Conservation (phyloP, 1,139 yeast genomes). For the Debaryomyces sp. region DNA sequence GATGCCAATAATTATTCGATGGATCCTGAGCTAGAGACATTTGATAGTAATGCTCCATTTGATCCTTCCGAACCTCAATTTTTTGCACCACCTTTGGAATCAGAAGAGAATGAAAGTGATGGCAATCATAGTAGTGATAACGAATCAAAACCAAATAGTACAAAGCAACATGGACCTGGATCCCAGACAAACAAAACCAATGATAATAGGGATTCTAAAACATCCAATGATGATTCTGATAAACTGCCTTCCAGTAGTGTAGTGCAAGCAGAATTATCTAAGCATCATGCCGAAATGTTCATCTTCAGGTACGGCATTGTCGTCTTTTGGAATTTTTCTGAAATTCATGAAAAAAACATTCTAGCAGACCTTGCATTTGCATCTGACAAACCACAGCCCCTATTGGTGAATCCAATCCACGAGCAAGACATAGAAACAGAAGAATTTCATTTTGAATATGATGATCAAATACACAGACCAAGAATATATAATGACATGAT, state of each 20-base stretch:
- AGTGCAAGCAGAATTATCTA: slow-evolving; percentile 49
- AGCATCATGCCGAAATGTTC: slow-evolving; percentile 87
- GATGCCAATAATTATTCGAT: slow-evolving; percentile 60
- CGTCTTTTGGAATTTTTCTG: slow-evolving; percentile 96
- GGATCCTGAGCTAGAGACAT: slow-evolving; percentile 49
- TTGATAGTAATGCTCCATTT: slow-evolving; percentile 39
- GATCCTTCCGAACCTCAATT: slow-evolving; percentile 55
- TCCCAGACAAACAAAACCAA: slow-evolving; percentile 9
- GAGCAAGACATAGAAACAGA: slow-evolving; percentile 95
- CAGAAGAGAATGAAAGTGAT: slow-evolving; percentile 19
- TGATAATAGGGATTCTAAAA: neutral
- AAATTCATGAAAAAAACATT: slow-evolving; percentile 87
- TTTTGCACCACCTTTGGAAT: slow-evolving; percentile 44
- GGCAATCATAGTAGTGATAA: slow-evolving; percentile 10
- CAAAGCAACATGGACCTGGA: slow-evolving; percentile 23
- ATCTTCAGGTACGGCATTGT: slow-evolving; percentile 91
- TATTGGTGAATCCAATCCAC: slow-evolving; percentile 74
- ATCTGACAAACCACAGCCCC: slow-evolving; percentile 42
- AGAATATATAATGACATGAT: slow-evolving; percentile 94
- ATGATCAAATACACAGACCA: slow-evolving; percentile 78
- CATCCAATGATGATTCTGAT: neutral
- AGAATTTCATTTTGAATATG: slow-evolving; percentile 91
- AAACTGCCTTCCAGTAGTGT: neutral
- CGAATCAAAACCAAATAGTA: slow-evolving; percentile 11
- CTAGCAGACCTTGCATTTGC: slow-evolving; percentile 92